Conservation (phyloP, 208 protist genomes). For the Novymonas esmeraldas region DNA sequence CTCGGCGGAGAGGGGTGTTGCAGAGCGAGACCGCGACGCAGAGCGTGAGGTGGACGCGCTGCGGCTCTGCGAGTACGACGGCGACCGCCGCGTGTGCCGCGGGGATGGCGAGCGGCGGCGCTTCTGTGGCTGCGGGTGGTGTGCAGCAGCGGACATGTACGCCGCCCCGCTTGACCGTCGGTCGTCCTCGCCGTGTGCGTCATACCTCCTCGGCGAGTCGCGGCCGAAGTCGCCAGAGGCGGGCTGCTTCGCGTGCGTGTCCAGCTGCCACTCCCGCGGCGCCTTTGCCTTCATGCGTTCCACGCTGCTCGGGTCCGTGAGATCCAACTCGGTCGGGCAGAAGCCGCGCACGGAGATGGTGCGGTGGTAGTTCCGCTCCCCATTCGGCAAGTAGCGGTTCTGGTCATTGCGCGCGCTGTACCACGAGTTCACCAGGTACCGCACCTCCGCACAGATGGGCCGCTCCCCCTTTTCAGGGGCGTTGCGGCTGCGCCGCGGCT, state of each 20-base stretch:
- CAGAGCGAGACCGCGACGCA: conserved; percentile 6
- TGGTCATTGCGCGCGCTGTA: conserved; percentile 27
- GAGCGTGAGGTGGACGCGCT: conserved; percentile 3
- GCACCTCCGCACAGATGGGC: conserved; percentile 39
- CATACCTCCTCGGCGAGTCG: not conserved
- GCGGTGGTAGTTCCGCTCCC: conserved; percentile 33
- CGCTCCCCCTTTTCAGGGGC: not conserved
- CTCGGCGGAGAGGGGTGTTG: conserved; percentile 6
- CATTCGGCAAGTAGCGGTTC: conserved; percentile 15
- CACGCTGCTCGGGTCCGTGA: not conserved
- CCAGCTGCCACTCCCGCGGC: conserved; percentile 28
- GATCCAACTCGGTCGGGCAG: conserved; percentile 11
- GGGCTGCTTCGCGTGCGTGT: conserved; percentile 17
- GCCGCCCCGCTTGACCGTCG: not conserved
- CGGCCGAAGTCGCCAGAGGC: conserved; percentile 6
- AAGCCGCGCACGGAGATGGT: conserved; percentile 21
- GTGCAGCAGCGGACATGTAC: not conserved
- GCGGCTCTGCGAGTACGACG: not conserved
- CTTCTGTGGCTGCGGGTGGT: not conserved
- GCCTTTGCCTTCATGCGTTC: conserved; percentile 9
- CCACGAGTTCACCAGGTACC: conserved; percentile 34
- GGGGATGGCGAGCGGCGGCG: conserved; percentile 1
- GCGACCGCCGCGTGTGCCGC: conserved; percentile 1
- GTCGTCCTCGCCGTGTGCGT: not conserved
- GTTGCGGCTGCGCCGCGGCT: not conserved